Base-by-base conservation (phyloP, 2,329 filamentous ascomycete species). In the Aspergillus tubingensis region DNA sequence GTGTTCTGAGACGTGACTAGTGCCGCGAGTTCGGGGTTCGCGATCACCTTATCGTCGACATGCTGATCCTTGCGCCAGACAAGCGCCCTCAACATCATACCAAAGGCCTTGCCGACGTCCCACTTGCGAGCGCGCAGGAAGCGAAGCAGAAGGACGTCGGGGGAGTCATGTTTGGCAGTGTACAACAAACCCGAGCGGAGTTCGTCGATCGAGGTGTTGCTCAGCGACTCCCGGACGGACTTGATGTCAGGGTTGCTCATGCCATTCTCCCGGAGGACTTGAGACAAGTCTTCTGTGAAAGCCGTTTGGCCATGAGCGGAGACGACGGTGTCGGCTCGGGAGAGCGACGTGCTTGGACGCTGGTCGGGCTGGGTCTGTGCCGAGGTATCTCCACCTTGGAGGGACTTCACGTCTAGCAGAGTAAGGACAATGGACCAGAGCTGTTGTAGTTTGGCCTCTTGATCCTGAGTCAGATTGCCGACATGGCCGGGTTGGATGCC, bases 121-220 rank as follows among this genome's bases (percentile, higher is more conserved):
- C 94, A 98, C 77, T 96, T 96, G 44, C 92, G 84, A 21, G 92
- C 92, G 52, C 92, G 83, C 54, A 96, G 80, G 74, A 95, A 96
- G 41, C 92, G 87, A 54, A 96, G 79, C 17, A 93, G 79, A 27
- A 96, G 80, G 1, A 88, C 90, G 76, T 98, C 95, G 0, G 94
- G 94, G 72, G 97, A 87, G 70, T 98, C 94, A 71, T 94, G 89
- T 80, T 97, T 98, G 61, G 93, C 85, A 89, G 96, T 95, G 65
- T 81, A 83, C 91, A 94, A 96, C 70, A 98, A 88, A 0, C 92
- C 88, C 25, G 83, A 81, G 50, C 92, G 86, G 64, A 98, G 85
- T 48, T 89, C 83, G 68, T 93, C 90, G 0, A 93, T 91, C 0
- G 87, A 83, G 65, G 89, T 85, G 61, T 84, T 90, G 53, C 89